phyloP scores from a whole-genome alignment of 306 rosid species.

The Trifolium fragiferum region DNA sequence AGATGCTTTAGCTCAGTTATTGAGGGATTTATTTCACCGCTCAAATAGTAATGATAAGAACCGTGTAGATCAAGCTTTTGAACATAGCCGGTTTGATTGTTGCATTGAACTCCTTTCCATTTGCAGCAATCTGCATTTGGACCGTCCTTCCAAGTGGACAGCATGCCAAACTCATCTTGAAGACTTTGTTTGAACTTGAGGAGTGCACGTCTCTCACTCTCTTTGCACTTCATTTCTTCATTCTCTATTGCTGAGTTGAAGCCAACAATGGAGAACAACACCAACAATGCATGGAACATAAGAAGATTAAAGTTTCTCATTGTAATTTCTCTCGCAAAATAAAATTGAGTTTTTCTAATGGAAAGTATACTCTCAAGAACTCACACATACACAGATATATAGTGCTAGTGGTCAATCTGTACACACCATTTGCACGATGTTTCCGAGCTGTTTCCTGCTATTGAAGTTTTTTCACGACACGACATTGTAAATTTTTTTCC shows the following conservation, averaged over 20 bases:
- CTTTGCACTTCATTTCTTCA: background rate
- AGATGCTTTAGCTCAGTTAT: background rate
- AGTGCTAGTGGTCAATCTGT: background rate
- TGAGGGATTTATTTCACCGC: background rate
- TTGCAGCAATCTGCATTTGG: conserved; percentile 16
- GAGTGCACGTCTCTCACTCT: conserved; percentile 8
- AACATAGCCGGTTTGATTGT: conserved; percentile 21
- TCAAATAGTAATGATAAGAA: fast-evolving
- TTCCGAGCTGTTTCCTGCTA: too few species aligned
- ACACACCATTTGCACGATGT: too few species aligned
- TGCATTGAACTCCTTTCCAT: conserved; percentile 16
- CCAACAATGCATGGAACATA: background rate
- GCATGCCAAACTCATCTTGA: background rate
- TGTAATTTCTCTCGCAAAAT: background rate
- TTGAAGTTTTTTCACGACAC: background rate
- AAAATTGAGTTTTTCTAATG: background rate
- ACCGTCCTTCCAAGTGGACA: conserved; percentile 19
- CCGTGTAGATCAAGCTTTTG: background rate
- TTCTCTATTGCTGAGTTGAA: background rate
- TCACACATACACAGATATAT: background rate
- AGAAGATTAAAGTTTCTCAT: background rate
- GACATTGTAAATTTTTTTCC: too few species aligned
- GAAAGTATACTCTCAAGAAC: background rate
- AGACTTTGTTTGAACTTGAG: conserved; percentile 23
- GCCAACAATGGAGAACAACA: background rate